Evolutionary conservation across 805 yeast species (phyloP).

Genomic region (Myxozyma melibiosi): DNA sequence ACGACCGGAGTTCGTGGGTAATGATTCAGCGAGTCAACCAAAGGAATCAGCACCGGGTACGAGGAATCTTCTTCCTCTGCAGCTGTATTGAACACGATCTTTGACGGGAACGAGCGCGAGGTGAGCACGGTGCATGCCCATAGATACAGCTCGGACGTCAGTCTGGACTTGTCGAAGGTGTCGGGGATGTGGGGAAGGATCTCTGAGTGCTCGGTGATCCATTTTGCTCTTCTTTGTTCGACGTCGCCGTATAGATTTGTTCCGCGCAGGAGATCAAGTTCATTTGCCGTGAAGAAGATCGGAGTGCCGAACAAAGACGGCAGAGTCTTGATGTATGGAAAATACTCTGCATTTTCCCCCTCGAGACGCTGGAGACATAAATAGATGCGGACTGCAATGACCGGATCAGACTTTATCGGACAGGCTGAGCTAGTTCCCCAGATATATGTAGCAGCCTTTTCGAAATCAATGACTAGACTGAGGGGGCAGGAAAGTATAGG

Average conservation of each 20-base stretch:
- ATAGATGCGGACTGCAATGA: conserved; percentile 23
- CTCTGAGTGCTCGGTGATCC: conserved; percentile 64
- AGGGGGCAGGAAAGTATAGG: conserved; percentile 24
- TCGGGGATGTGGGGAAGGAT: conserved; percentile 16
- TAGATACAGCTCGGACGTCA: conserved; percentile 47
- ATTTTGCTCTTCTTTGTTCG: conserved; percentile 47
- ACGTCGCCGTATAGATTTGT: conserved; percentile 68
- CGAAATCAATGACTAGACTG: conserved; percentile 24
- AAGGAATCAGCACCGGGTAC: conserved; percentile 71
- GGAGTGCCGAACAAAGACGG: conserved; percentile 63
- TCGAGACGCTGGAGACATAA: conserved; percentile 19
- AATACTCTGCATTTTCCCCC: conserved; percentile 39
- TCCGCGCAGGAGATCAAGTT: conserved; percentile 57
- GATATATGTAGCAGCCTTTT: conserved; percentile 16
- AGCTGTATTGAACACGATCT: conserved; percentile 50
- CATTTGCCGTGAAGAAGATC: conserved; percentile 61
- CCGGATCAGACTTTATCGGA: conserved; percentile 14
- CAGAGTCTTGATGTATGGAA: conserved; percentile 53
- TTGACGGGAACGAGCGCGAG: conserved; percentile 78
- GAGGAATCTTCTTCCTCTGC: conserved; percentile 39
- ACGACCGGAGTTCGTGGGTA: conserved; percentile 58
- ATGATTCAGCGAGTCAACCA: conserved; percentile 81
- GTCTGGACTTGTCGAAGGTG: conserved; percentile 20
- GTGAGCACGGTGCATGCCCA: conserved; percentile 76
- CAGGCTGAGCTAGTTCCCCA: conserved; percentile 7